Base-by-base conservation (phyloP, 441 rosid genomes). In the Erodium texanum region DNA sequence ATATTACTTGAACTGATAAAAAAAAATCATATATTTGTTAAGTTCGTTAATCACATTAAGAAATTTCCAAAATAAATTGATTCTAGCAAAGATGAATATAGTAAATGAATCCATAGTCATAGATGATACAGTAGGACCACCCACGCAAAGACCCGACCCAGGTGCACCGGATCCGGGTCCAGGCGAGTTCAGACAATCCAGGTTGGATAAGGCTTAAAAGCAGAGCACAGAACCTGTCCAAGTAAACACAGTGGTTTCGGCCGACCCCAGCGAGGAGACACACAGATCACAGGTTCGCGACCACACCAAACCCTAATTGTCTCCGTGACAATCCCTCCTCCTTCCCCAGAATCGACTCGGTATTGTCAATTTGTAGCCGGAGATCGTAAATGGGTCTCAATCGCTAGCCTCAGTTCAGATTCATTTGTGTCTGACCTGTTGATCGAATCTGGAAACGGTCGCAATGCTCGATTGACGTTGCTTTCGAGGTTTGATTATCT, bases 251-350 rank as follows among this genome's bases (percentile, higher is more conserved):
- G 58, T 50, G 19, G 19, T 50, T 3, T 50, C 19, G 19, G 58
- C 20, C 20, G 58, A 50, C 58, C 58, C 20, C 58, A 50, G 19
- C 58, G n/a, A 50, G 58, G 58, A 50, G 58, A 50, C 58, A 50
- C 58, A 50, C 58, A 50, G 19, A 50, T 50, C 58, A 50, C 58
- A 50, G 19, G 20, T n/a, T 50, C 58, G 19, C 58, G 19, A 16
- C 58, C 58, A n/a, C 7, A 50, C 58, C 58, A 50, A 50, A 50
- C 58, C 58, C 58, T 50, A 50, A 50, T 50, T 50, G 58, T n/a
- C 58, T 50, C 36, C 36, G 36, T 32, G 3, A 32, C 36, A 4
- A 32, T 32, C 36, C 36, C 36, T 32, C 36, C 36, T 32, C 36
- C 36, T 32, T 50, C 20, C 19, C 19, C 58, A 15, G 19, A n/a